These are phyloP conservation scores for Calonectria honghensis DNA, from an alignment of 2,329 filamentous ascomycete species.

Conservation along the genomic window DNA sequence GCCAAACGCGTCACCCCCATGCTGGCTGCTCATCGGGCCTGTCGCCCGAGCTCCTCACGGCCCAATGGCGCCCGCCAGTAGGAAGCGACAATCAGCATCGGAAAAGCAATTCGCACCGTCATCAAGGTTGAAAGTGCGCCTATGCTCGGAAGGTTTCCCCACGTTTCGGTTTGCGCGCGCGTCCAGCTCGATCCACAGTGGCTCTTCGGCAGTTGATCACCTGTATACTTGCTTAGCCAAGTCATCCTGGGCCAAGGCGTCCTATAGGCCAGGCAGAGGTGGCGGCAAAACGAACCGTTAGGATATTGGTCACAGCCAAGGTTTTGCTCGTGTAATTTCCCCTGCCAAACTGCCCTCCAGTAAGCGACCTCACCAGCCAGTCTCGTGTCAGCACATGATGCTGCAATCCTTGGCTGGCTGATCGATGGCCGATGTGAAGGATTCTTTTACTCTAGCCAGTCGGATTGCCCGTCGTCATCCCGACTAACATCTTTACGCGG, in stretches of 20 bases:
- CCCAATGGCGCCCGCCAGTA: conserved; percentile 10
- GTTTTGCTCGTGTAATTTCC: conserved; percentile 29
- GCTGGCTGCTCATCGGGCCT: neutral
- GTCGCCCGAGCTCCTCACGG: conserved; percentile 18
- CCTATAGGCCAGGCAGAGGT: conserved; percentile 21
- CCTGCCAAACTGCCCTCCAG: conserved; percentile 3
- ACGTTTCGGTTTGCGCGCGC: conserved; percentile 39
- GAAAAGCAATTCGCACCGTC: conserved; percentile 37
- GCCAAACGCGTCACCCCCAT: conserved; percentile 32
- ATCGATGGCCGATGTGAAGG: conserved; percentile 25
- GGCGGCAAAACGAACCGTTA: conserved; percentile 9
- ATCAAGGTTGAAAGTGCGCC: conserved; percentile 24
- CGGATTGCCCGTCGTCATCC: neutral
- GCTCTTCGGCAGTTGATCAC: conserved; percentile 33
- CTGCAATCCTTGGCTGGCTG: neutral
- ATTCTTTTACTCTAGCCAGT: conserved; percentile 2
- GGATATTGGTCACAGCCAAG: neutral
- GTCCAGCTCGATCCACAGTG: conserved; percentile 31
- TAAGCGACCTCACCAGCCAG: neutral
- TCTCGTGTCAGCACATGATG: conserved; percentile 1
- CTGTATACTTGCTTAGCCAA: conserved; percentile 3
- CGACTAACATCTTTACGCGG: conserved; percentile 1
- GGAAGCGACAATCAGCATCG: neutral
- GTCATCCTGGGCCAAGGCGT: conserved; percentile 15
- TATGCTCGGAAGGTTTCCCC: conserved; percentile 36